Conservation (phyloP, 148 eudicot genomes). For the Heliamphora exappendiculata region DNA sequence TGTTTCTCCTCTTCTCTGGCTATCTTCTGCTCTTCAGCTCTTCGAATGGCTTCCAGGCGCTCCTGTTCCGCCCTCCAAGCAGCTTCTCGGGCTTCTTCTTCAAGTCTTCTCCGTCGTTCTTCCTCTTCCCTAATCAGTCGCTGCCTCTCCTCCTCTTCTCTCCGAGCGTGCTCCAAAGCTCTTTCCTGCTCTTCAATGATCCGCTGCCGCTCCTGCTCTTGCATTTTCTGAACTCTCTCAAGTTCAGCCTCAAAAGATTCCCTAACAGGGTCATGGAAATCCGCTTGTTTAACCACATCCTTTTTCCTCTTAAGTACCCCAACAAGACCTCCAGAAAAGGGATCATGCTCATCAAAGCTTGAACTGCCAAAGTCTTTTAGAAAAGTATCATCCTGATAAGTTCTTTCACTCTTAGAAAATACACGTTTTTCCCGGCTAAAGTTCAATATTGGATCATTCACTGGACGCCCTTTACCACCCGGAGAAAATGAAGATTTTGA, state of each 20-base stretch:
- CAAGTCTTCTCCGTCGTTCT: slow-evolving; percentile 53
- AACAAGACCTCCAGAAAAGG: slow-evolving; percentile 54
- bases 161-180: slow-evolving; percentile 72
- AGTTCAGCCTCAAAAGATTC: slow-evolving; percentile 99
- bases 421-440: slow-evolving; percentile 49
- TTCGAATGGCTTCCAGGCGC: slow-evolving; percentile 47
- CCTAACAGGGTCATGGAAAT: slow-evolving; percentile 85
- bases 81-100: slow-evolving; percentile 86
- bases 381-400: slow-evolving; percentile 49
- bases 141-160: slow-evolving; percentile 87
- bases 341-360: slow-evolving; percentile 66
- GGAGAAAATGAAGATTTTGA: slow-evolving; percentile 46
- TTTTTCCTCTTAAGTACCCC: slow-evolving; percentile 80
- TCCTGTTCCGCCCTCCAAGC: slow-evolving; percentile 90
- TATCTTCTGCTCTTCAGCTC: slow-evolving; percentile 73
- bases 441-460: slow-evolving; percentile 39
- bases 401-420: slow-evolving; percentile 49
- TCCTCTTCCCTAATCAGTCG: slow-evolving; percentile 77
- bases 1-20: slow-evolving; percentile 85
- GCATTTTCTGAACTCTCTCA: slow-evolving; percentile 93
- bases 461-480: slow-evolving; percentile 36
- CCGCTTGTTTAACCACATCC: slow-evolving; percentile 50
- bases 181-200: slow-evolving; percentile 80
- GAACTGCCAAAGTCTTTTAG: slow-evolving; percentile 32
- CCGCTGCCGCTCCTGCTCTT: slow-evolving; percentile 80